Base-by-base conservation (phyloP, 208 protist genomes). In the Wallacemonas sp. region DNA sequence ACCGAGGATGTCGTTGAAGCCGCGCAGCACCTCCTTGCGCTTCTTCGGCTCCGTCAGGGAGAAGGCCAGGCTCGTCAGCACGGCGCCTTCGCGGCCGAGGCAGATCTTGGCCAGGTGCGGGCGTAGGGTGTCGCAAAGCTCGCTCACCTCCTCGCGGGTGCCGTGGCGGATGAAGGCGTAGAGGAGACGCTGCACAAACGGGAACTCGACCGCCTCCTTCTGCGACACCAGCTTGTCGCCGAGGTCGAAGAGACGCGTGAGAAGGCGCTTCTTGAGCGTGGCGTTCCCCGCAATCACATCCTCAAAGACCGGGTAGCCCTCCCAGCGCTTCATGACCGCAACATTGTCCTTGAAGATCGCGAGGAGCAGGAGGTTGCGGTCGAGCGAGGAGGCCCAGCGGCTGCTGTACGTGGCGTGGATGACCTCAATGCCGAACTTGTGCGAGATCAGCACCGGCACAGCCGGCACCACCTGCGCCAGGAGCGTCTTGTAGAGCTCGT, bases 181-280 rank as follows among this genome's bases (percentile, higher is more conserved):
- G n/a, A 90, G 77, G 32, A 96, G 70, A 3, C 87, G 81, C 79
- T 96, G 91, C 48, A 93, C 91, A 65, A 96, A 93, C 3, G 91
- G 86, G 57, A 77, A 94, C 32, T 70, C 78, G 5, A 94, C 72
- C 23, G 87, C 87, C 67, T 86, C 84, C 67, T 96, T 96, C 81
- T 92, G 91, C 20, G 91, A 94, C 1, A 96, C 86, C 18, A 96
- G 76, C 65, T 93, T 94, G 61, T 96, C 91, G 33, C 82, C 79
- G 11, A 96, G 79, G 44, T 93, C 88, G 63, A 96, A 96, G 31
- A 96, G 79, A 3, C 77, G 80, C 2, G 79, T 74, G 22, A 96
- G 81, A 11, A 94, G 78, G 28, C 88, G 84, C 64, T 90, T 91
- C 57, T 87, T 84, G 45, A 89, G 77, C 12, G 66, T 3, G n/a